These are phyloP conservation scores for Calycina marina DNA, from an alignment of 2,329 filamentous ascomycete species.

Conservation along the genomic window DNA sequence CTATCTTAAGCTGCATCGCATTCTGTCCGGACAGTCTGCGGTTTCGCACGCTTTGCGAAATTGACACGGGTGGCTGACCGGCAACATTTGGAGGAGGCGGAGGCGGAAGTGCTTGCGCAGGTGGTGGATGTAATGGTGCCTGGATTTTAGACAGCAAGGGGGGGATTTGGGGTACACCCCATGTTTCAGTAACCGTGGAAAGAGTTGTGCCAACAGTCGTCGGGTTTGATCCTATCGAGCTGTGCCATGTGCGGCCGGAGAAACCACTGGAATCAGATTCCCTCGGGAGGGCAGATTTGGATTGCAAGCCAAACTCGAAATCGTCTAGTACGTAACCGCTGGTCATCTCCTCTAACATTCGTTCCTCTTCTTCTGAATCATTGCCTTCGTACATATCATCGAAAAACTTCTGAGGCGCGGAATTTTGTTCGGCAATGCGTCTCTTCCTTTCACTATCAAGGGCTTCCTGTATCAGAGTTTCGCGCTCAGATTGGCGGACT, in stretches of 20 bases:
- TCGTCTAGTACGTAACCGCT: slow-evolving; percentile 70
- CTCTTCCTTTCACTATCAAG: slow-evolving; percentile 43
- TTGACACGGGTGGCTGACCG: slow-evolving; percentile 29
- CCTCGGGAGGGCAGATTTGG: slow-evolving; percentile 54
- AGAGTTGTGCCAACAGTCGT: slow-evolving; percentile 52
- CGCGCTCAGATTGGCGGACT: slow-evolving; percentile 58
- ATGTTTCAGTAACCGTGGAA: slow-evolving; percentile 54
- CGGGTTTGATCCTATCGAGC: slow-evolving; percentile 59
- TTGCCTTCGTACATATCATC: slow-evolving; percentile 49
- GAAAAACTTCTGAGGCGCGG: slow-evolving; percentile 13
- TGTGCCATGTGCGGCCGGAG: slow-evolving; percentile 69
- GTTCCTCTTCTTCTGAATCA: slow-evolving; percentile 57
- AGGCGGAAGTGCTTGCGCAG: slow-evolving; percentile 21
- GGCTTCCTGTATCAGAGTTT: slow-evolving; percentile 46
- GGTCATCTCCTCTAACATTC: slow-evolving; percentile 76
- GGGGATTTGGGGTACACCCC: slow-evolving; percentile 16
- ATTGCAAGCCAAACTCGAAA: slow-evolving; percentile 58
- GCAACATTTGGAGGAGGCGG: slow-evolving; percentile 23
- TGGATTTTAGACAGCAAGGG: slow-evolving; percentile 10
- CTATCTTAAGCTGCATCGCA: slow-evolving; percentile 74
- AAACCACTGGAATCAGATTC: slow-evolving; percentile 72
- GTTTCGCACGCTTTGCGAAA: slow-evolving; percentile 45
- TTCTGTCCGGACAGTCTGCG: slow-evolving; percentile 71
- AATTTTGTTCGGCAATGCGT: slow-evolving; percentile 17
- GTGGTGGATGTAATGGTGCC: slow-evolving; percentile 15